Base-by-base conservation (phyloP, 1,139 yeast species). In the Debaryomyces sp. region DNA sequence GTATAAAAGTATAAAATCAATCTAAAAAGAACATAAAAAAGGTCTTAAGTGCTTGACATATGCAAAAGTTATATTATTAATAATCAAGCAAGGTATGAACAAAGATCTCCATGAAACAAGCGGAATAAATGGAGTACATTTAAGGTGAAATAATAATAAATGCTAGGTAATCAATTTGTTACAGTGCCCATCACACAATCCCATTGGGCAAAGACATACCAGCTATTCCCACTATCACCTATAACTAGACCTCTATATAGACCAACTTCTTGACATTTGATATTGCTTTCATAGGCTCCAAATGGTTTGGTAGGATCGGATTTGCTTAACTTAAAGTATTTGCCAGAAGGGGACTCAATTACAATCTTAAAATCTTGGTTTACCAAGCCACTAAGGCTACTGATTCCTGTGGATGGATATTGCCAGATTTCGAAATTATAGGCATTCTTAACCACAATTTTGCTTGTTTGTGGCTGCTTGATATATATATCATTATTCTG, bases 141-240 rank as follows among this genome's bases (percentile, higher is more conserved):
- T 26, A 27, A 26, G 30, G 33, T 26, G 7, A 6, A 17, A 10
- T 9, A 21, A 39, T 17, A 39, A 17, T 21, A 21, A 21, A 40
- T 41, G 37, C 36, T 35, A 26, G 41, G n/a, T 13, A 13, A 18
- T 24, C 46, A 53, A 32, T 51, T 50, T 21, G 51, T 57, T 23
- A 63, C 59, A 12, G 57, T 47, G 0, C 68, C 68, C 21, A 63
- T 61, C 1, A 64, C 63, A 64, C 95, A 87, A 41, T 77, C 77
- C 99, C 99, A 94, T 66, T 90, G 96, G 9, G 96, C 92, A 68
- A 89, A 90, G 6, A 89, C 91, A 59, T 91, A 87, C 92, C 96
- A 89, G 48, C 94, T 86, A 52, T 80, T 79, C 4, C 91, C 91
- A 44, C 85, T 80, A 57, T 89, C 95, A 7, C 92, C 87, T 43